These are phyloP conservation scores for Salix koriyanagi DNA, from an alignment of 345 rosid species.

Conservation along the genomic window DNA sequence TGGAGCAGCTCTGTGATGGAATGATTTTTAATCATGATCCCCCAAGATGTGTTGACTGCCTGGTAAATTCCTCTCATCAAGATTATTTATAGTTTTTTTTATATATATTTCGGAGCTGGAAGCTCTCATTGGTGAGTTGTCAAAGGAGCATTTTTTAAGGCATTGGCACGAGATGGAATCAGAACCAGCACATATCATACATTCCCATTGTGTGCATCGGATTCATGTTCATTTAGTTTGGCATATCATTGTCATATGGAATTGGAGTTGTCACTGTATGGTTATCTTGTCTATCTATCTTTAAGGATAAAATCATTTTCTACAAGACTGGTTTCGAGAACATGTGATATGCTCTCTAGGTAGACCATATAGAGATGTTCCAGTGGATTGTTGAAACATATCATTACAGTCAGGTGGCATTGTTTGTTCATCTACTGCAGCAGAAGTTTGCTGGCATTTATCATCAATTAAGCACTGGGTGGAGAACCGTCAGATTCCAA, in stretches of 20 bases:
- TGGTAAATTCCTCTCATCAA: slow-evolving; percentile 43
- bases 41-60: slow-evolving; percentile 76
- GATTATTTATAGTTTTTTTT: slow-evolving; percentile 9
- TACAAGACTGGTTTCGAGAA: background rate
- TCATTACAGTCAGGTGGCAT: background rate
- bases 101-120: background rate
- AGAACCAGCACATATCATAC: background rate
- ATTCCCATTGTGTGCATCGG: background rate
- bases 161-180: no score
- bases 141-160: no score
- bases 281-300: no score
- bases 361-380: background rate
- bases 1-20: slow-evolving; percentile 79
- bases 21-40: slow-evolving; percentile 89
- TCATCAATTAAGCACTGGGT: background rate
- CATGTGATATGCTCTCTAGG: background rate
- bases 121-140: background rate
- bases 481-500: background rate
- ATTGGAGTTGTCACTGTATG: background rate
- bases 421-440: background rate
- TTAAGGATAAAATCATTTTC: background rate
- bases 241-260: background rate
- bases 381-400: background rate
- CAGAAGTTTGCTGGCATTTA: background rate
- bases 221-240: background rate